These are phyloP conservation scores for Hemileccinum impolitum DNA, from an alignment of 768 basidiomycete species.

Conservation along the genomic window DNA sequence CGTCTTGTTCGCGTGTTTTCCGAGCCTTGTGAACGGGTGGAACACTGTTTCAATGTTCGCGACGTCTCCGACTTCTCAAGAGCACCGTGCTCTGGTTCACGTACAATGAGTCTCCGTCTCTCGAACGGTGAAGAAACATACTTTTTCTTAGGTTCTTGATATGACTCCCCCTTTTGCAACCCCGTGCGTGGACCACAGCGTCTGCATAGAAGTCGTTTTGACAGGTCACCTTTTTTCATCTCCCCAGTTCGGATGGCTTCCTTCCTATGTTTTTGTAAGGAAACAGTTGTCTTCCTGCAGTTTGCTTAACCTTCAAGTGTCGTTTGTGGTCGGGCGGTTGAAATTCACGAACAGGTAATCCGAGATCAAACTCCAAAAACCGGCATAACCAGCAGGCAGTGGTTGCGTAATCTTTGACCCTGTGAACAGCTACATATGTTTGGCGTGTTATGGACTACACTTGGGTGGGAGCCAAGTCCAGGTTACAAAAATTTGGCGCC, in stretches of 20 bases:
- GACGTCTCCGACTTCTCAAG: not conserved
- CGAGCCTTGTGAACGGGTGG: not conserved
- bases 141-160: too few relatives aligned
- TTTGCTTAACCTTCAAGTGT: not conserved
- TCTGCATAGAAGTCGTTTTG: too few relatives aligned
- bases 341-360: not conserved
- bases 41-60: not conserved
- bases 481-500: not conserved
- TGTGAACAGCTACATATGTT: not conserved
- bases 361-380: not conserved
- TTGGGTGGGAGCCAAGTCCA: not conserved
- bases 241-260: not conserved
- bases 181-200: too few relatives aligned
- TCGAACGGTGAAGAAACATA: not conserved
- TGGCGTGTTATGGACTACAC: not conserved
- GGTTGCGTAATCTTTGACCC: not conserved
- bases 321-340: not conserved
- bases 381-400: not conserved
- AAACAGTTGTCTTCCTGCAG: not conserved
- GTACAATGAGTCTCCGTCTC: not conserved
- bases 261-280: not conserved
- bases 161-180: too few relatives aligned
- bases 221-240: not conserved
- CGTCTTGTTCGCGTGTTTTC: not conserved
- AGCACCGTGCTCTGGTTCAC: not conserved